Evolutionary conservation across 1,284 basidiomycete genomes (phyloP), one percentile per base, ranked within the genome.

Genomic region (Heterobasidion occidentale): DNA sequence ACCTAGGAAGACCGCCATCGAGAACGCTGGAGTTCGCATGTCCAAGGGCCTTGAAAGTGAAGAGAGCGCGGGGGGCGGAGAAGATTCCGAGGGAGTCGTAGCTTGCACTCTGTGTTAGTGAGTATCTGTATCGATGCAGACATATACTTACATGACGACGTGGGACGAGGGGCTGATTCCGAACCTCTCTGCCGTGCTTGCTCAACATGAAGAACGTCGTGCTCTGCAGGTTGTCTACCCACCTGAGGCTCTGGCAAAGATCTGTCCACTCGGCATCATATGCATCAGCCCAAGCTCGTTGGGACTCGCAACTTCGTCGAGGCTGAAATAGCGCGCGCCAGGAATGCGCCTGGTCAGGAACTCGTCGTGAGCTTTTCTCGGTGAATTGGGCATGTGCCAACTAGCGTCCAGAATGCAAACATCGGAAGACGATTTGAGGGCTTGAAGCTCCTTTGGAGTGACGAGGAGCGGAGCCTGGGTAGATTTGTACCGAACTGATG

Each of bases 61-160:
- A 98, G 27, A 94, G 79, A 2, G 91, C 92, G 58, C 95, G 83
- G 52, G 95, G 94, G 27, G 92, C 82, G 1, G 91, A 94, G 74
- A 98, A 96, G 27, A 97, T 76, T 8, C 93, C 93, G 56, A 86
- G 78, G 1, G 86, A 78, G 68, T 97, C 95, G 68, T 98, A 98
- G 61, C 88, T 90, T 63, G 11, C 36, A 12, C 19, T 14, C 17
- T 19, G 35, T 45, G 2, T 33, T 9, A 33, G 27, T 20, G 20
- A 34, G 47, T 19, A 27, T 11, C 12, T 47, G 20, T 17, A 44
- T 14, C 20, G 17, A 62, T 51, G 58, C 42, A 17, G 34, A 44
- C 19, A 3, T 36, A 66, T 79, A 59, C 50, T 20, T 67, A 90
- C 77, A 98, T 71, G 17, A 98, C 82, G 20, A 98, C 92, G 68